Evolutionary conservation across 108 stramenopile genomes (phyloP).

Genomic region (Fragilaria crotonensis): DNA sequence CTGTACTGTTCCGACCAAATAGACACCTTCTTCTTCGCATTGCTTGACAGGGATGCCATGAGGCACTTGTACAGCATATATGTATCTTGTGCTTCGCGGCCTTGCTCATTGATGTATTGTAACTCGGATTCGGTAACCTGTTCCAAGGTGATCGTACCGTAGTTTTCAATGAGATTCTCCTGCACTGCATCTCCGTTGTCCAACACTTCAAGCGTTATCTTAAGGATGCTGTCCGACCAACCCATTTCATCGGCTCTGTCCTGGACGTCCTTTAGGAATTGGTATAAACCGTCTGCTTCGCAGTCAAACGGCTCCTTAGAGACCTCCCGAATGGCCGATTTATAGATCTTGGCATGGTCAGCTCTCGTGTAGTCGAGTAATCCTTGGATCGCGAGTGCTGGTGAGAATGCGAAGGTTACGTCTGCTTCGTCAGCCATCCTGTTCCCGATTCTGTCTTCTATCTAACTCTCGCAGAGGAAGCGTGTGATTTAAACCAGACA

Average conservation of each 20-base stretch:
- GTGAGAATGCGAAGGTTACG: background rate
- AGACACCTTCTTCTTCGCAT: background rate
- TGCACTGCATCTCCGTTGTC: background rate
- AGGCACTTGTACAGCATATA: background rate
- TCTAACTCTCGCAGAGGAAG: background rate
- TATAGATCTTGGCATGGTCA: background rate
- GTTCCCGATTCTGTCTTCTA: background rate
- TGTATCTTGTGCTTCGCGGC: slow-evolving; percentile 3
- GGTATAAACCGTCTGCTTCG: background rate
- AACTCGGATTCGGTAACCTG: background rate
- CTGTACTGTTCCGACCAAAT: background rate
- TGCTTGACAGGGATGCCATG: slow-evolving; percentile 2
- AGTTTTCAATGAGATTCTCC: background rate
- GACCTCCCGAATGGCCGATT: background rate
- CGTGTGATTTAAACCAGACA: background rate
- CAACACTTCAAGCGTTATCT: background rate
- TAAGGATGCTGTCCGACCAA: background rate
- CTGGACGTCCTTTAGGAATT: background rate
- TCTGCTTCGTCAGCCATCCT: background rate
- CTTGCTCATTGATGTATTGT: background rate
- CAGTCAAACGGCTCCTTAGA: background rate
- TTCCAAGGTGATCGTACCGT: slow-evolving; percentile 4
- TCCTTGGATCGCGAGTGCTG: background rate
- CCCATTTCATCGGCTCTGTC: background rate
- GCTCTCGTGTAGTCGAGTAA: background rate